Conservation (phyloP, 2,329 filamentous ascomycete genomes). For the Aspergillus quadricinctus region DNA sequence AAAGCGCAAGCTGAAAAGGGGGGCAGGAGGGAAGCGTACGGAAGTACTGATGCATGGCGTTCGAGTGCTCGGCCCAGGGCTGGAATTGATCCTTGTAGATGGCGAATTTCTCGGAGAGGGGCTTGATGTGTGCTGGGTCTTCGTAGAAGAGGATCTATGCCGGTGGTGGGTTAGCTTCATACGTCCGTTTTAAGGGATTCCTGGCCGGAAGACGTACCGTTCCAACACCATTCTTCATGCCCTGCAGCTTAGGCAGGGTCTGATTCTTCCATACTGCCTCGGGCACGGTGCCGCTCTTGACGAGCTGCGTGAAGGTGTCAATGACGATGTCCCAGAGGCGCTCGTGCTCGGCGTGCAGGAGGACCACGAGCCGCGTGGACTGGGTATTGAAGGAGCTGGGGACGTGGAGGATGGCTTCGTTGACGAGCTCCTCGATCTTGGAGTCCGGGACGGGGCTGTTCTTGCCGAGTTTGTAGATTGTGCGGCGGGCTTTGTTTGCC, state of each 20-base stretch:
- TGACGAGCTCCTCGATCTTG: conserved; percentile 34
- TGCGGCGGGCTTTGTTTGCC: conserved; percentile 31
- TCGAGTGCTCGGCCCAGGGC: conserved; percentile 69
- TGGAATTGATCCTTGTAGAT: conserved; percentile 77
- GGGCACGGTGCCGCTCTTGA: conserved; percentile 49
- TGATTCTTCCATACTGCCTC: conserved; percentile 54
- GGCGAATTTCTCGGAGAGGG: conserved; percentile 64
- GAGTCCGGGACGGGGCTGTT: conserved; percentile 32
- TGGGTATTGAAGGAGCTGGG: conserved; percentile 89
- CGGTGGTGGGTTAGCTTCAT: too few species aligned
- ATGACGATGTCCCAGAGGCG: conserved; percentile 76
- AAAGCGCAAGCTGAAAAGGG: not conserved
- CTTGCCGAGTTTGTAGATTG: conserved; percentile 34
- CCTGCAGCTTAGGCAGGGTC: conserved; percentile 45
- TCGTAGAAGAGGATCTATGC: conserved; percentile 75
- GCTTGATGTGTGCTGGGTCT: conserved; percentile 64
- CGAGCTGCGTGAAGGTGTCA: conserved; percentile 62
- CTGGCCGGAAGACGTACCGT: conserved; percentile 51
- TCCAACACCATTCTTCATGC: conserved; percentile 69
- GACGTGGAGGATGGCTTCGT: conserved; percentile 58
- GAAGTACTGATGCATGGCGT: conserved; percentile 76
- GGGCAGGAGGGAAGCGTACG: conserved; percentile 28
- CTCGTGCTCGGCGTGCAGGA: conserved; percentile 78
- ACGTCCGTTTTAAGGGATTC: conserved; percentile 24
- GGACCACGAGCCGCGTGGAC: conserved; percentile 70